Evolutionary conservation across 2,329 filamentous ascomycete genomes (phyloP).

Genomic region (Paraphaeosphaeria sporulosa): DNA sequence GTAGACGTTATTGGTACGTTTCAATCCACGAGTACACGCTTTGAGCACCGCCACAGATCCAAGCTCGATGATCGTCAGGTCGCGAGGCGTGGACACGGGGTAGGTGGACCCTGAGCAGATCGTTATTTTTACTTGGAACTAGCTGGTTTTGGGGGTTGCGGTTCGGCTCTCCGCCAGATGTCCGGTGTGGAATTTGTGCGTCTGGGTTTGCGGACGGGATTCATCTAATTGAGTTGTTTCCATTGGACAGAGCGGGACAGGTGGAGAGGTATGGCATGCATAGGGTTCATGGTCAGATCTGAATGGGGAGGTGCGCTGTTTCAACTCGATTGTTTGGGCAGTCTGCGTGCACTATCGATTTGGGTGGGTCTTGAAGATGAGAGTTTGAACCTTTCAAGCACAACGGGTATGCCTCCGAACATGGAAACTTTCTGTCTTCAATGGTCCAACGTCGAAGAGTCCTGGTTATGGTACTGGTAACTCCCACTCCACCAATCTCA

Average conservation of each 20-base stretch:
- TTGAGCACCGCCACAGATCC: no score
- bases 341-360: neutral
- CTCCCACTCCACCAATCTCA: no score
- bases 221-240: no score
- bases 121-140: neutral
- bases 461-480: no score
- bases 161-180: constrained; percentile 18
- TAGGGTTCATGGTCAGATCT: no score
- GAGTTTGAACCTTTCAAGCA: neutral
- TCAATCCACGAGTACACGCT: no score
- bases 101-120: constrained; percentile 6
- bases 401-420: neutral
- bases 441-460: no score
- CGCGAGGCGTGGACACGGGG: no score
- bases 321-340: neutral
- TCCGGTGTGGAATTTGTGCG: constrained; percentile 1
- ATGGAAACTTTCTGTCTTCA: neutral
- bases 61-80: no score
- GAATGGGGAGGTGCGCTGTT: neutral
- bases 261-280: no score
- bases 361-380: neutral
- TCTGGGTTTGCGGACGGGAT: constrained; percentile 5
- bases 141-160: neutral
- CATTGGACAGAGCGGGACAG: no score
- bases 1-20: no score